Evolutionary conservation across 1,284 basidiomycete species (phyloP), one percentile per base, ranked within the genome.

Genomic region (Sporisorium reilianum): DNA sequence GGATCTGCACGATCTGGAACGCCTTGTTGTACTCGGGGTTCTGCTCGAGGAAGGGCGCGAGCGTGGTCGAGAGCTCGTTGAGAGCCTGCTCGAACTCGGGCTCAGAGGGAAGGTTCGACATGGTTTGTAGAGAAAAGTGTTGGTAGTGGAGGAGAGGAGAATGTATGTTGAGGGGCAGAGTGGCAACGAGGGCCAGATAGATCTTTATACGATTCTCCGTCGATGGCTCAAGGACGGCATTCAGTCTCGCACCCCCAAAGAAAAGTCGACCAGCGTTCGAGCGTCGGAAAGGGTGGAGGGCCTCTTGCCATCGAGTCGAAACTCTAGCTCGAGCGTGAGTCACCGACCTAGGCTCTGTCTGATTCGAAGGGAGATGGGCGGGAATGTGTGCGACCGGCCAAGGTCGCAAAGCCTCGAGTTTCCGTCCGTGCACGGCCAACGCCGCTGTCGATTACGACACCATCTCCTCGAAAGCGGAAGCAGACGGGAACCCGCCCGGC

Each of bases 1-100:
- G 92, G 81, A 92, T 87, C 84, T 90, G 89, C 57, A 91, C 87
- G 79, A 92, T 88, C 64, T 90, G 88, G 77, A 93, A 88, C 22
- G 91, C 90, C 81, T 89, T 90, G 84, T 90, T 87, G 88, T 92
- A 92, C 77, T 89, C 88, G 34, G 91, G 91, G 85, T 91, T 88
- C 76, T 89, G 88, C 69, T 87, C 87, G 80, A 93, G 88, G 88
- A 93, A 91, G 51, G 89, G 88, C 54, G 86, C 87, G 76, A 93
- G 88, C 77, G 90, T 90, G 42, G 87, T 86, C 60, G 87, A 87
- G 83, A 93, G 89, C 88, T 92, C 91, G 84, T 88, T 84, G 80
- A 90, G 87, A 54, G 90, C 91, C 85, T 89, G 88, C 85, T 89
- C 86, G 86, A 89, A 89, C 83, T 89, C 88, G 78, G 88, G 87